These are phyloP conservation scores for Tillandsia fasciculata DNA, from an alignment of 176 grass and related monocot genomes.

Conservation along the genomic window DNA sequence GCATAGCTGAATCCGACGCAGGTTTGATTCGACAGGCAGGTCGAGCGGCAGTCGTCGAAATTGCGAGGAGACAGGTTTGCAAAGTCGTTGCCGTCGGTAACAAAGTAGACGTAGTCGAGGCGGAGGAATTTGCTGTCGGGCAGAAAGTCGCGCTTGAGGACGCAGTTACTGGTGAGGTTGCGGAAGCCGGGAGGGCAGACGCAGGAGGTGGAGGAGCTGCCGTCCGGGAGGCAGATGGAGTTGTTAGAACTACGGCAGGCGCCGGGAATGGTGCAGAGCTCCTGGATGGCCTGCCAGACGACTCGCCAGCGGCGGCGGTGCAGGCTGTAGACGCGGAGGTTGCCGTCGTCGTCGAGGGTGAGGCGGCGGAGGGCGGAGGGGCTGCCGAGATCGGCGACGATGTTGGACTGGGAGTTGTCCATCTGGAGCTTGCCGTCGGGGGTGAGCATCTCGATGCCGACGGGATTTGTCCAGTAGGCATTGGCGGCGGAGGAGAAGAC, in stretches of 20 bases:
- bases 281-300: slow-evolving; percentile 67
- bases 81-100: background rate
- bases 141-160: background rate
- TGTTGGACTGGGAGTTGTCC: accelerated
- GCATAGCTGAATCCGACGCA: slow-evolving; percentile 77
- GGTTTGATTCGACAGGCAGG: background rate
- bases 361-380: slow-evolving; percentile 34
- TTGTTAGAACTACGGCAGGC: slow-evolving; percentile 14
- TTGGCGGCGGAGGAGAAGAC: background rate
- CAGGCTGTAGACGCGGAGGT: slow-evolving; percentile 74
- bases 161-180: background rate
- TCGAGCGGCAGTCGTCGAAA: slow-evolving; percentile 17
- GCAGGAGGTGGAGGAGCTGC: slow-evolving; percentile 23
- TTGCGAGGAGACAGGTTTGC: slow-evolving; percentile 8
- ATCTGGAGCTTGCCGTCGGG: slow-evolving; percentile 20
- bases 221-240: slow-evolving; percentile 59
- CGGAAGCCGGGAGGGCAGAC: slow-evolving; percentile 75
- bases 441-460: slow-evolving; percentile 21
- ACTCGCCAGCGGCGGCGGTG: background rate
- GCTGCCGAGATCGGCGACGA: slow-evolving; percentile 36
- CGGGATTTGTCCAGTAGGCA: background rate
- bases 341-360: slow-evolving; percentile 63
- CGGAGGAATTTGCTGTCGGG: slow-evolving; percentile 45
- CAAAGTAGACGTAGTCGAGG: slow-evolving; percentile 62
- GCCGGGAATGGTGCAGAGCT: slow-evolving; percentile 66